A percentile compares a stretch with the other conserved stretches of the same genome.
Evolutionary conservation across 73 alveolate species (phyloP).

Genomic region (Durusdinium trenchii): DNA sequence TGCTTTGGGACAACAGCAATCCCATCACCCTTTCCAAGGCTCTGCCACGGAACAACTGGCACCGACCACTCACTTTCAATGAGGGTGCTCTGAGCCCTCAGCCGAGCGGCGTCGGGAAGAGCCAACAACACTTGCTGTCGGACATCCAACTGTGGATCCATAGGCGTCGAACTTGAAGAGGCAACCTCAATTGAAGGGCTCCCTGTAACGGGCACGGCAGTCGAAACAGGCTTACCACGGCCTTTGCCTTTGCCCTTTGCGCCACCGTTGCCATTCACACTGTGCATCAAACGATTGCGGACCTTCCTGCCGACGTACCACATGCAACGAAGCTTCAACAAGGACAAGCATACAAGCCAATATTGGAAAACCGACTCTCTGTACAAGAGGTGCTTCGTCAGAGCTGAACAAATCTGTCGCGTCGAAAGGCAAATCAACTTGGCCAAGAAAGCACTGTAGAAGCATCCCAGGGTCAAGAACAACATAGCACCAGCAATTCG

Average conservation of each 20-base stretch:
- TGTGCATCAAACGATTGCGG: background rate
- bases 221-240: no score
- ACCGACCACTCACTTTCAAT: background rate
- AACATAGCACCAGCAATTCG: no score
- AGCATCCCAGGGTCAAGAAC: no score
- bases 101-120: background rate
- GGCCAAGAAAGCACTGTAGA: no score
- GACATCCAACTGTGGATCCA: background rate
- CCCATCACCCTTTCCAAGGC: background rate
- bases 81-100: background rate
- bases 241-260: background rate
- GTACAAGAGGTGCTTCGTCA: no score
- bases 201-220: background rate
- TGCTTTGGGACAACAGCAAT: background rate
- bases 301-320: background rate
- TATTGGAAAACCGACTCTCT: no score
- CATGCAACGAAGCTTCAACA: background rate
- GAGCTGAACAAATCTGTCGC: no score
- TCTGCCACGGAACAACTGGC: background rate
- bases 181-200: background rate
- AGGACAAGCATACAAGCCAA: no score
- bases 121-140: background rate
- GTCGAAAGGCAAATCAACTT: no score
- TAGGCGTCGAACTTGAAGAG: background rate
- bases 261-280: background rate